These are phyloP conservation scores for Cercospora janseana DNA, from an alignment of 2,329 filamentous ascomycete species.

Conservation along the genomic window DNA sequence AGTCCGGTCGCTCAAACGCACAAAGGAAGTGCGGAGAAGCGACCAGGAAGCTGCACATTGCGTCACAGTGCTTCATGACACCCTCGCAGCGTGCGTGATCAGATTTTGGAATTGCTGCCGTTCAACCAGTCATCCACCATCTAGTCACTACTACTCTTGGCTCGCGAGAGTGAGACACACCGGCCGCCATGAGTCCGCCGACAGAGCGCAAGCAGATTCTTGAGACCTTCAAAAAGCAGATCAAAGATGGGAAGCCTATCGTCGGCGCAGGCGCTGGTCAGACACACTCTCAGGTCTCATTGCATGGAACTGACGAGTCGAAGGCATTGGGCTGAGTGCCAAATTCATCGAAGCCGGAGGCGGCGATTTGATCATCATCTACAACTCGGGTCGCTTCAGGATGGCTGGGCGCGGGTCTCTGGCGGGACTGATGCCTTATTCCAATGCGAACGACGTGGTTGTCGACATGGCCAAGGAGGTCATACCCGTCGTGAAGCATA, in stretches of 20 bases:
- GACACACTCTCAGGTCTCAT: background rate
- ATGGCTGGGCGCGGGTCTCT: slow-evolving; percentile 70
- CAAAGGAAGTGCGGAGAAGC: slow-evolving; percentile 2
- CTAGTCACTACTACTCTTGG: too few relatives aligned
- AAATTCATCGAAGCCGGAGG: slow-evolving; percentile 69
- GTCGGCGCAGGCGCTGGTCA: slow-evolving; percentile 65
- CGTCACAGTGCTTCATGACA: slow-evolving; percentile 1
- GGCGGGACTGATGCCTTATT: slow-evolving; percentile 69
- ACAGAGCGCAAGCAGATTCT: slow-evolving; percentile 59
- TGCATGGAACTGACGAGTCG: background rate
- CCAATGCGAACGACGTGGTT: slow-evolving; percentile 68
- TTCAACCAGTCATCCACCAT: too few relatives aligned
- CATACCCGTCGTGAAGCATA: slow-evolving; percentile 61
- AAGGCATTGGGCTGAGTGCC: slow-evolving; percentile 66
- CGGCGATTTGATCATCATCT: slow-evolving; percentile 60
- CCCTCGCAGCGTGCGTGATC: background rate
- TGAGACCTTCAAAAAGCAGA: slow-evolving; percentile 52
- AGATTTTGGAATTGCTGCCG: too few relatives aligned
- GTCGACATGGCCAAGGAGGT: slow-evolving; percentile 69
- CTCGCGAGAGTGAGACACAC: too few relatives aligned
- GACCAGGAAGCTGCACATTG: background rate
- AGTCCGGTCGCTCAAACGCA: too few relatives aligned
- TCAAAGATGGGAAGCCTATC: slow-evolving; percentile 57
- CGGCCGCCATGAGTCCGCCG: slow-evolving; percentile 54
- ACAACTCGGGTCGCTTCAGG: slow-evolving; percentile 67